Base-by-base conservation (phyloP, 2,329 filamentous ascomycete species). In the Rasamsonia emersonii region DNA sequence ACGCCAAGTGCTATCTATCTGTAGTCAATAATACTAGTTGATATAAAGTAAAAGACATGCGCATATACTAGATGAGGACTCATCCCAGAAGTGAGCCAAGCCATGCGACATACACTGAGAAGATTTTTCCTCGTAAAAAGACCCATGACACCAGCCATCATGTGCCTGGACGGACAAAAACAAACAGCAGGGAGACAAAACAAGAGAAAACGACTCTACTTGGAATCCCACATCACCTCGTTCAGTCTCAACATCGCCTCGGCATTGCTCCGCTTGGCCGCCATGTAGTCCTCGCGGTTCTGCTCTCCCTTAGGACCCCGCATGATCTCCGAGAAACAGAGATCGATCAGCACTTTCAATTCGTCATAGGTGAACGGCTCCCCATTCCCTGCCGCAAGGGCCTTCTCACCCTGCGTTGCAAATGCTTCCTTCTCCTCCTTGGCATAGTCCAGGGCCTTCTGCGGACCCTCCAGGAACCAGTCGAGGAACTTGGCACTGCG, bases 201-300 rank as follows among this genome's bases (percentile, higher is more conserved):
- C n/a, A n/a, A n/a, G n/a, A n/a, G n/a, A 9, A 16, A 23, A 23
- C 16, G 9, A 24, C 11, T 18, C 27, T 47, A 57, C 30, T 47
- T 53, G 20, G 56, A 58, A 54, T 66, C 63, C 64, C 64, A 66
- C 62, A 67, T 65, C 24, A 64, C 47, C 47, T 67, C 63, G 33
- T 61, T 64, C 45, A 67, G 44, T 30, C 52, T 52, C 36, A 66
- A 42, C 37, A 66, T 44, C 9, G 61, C 56, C 47, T 66, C 64
- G 8, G 56, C 60, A 37, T 58, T 62, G 13, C 54, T 59, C 37
- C 62, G 64, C 47, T 63, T 63, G 15, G 62, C 61, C 28, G 58
- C 54, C 53, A 67, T 58, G 18, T 59, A 61, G 26, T 64, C 63
- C 43, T 67, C 63, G 9, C 64, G 49, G 29, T 58, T 63, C 34